These are phyloP conservation scores for Nakataea oryzae DNA, from an alignment of 2,329 filamentous ascomycete species.

Conservation along the genomic window DNA sequence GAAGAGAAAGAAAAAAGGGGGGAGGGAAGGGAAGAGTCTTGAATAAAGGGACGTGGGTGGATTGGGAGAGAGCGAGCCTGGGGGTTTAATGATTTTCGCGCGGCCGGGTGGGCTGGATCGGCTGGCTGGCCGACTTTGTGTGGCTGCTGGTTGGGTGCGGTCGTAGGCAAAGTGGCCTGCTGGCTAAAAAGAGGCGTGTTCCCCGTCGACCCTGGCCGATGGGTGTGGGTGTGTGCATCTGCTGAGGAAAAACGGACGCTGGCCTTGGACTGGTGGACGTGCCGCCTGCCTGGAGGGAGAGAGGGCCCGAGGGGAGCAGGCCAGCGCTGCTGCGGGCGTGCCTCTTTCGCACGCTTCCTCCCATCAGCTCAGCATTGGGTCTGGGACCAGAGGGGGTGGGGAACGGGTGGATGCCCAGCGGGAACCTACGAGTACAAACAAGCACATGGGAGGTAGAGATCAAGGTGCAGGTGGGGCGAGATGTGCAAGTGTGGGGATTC, in stretches of 20 bases:
- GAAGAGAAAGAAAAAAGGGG: conserved; percentile 18
- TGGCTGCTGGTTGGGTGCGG: conserved; percentile 1
- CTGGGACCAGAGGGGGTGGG: neutral
- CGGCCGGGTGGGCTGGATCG: conserved; percentile 3
- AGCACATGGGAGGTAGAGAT: neutral
- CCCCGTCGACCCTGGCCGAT: neutral
- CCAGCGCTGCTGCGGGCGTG: no score
- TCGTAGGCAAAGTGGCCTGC: neutral
- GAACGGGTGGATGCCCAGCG: neutral
- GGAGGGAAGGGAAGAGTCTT: conserved; percentile 29
- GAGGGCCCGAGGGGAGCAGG: no score
- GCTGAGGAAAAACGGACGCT: no score
- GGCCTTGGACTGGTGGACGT: neutral
- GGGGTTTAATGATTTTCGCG: conserved; percentile 28
- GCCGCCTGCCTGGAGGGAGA: neutral
- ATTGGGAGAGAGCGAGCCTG: conserved; percentile 24
- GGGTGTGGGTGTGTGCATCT: conserved; percentile 4
- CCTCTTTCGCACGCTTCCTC: neutral
- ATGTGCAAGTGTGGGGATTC: neutral
- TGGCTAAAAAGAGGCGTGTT: conserved; percentile 7
- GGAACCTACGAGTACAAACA: conserved; percentile 5
- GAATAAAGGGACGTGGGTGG: conserved; percentile 24
- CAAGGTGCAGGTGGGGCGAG: neutral
- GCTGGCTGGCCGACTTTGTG: conserved; percentile 7
- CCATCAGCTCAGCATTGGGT: neutral